Base-by-base conservation (phyloP, 1,284 basidiomycete genomes). In the Dichomitus squalens region DNA sequence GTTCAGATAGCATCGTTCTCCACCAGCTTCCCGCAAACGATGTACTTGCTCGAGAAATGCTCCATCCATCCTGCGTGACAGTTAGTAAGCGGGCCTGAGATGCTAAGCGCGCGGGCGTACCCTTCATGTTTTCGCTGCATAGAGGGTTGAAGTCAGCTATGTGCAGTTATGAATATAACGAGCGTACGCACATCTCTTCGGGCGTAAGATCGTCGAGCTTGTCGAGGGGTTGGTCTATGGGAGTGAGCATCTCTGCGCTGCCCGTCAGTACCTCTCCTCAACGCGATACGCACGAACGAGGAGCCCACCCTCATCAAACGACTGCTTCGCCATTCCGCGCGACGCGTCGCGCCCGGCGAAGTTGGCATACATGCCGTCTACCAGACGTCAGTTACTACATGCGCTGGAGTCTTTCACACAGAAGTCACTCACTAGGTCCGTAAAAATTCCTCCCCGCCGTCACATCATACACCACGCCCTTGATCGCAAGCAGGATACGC, bases 321-420 rank as follows among this genome's bases (percentile, higher is more conserved):
- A 95, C 75, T 98, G 95, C 74, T 96, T 97, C 7, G 95, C 95
- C 95, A 97, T 96, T 11, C 95, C 95, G 44, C 95, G 79, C 8
- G 92, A 95, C 0, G 95, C 95, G 75, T 98, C 95, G 51, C 94
- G 79, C 3, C 95, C 95, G 2, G 95, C 95, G 79, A 98, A 97
- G 75, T 97, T 97, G 31, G 95, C 95, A 69, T 98, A 98, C 83
- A 95, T 94, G 0, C 95, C 95, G 66, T 89, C 94, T 93, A 59
- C 14, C 7, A 16, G 29, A 31, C 50, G 44, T 48, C 23, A 49
- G 47, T 21, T n/a, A 23, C 47, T 29, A 43, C 49, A 23, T 23
- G 36, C 47, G 12, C 27, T 8, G 29, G 16, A 29, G 4, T n/a
- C 43, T n/a, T n/a, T n/a, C n/a, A n/a, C n/a, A 27, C 21, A n/a